phyloP scores from a whole-genome alignment of 2,329 filamentous ascomycete genomes.

The Colletotrichum filicis region DNA sequence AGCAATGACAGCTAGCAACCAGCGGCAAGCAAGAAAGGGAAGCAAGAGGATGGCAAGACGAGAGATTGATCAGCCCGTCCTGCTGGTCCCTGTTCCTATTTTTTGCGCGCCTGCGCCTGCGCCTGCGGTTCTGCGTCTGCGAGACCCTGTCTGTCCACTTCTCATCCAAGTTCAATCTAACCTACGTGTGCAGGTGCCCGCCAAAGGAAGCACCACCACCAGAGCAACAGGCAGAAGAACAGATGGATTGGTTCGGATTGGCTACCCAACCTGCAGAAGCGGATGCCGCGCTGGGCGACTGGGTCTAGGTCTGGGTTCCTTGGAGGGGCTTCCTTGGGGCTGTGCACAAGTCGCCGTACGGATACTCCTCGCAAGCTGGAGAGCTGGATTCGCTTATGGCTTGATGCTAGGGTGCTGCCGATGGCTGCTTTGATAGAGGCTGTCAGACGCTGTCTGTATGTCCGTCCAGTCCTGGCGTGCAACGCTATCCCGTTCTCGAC shows the following conservation, averaged over 20 bases:
- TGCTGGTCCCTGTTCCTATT: conserved; percentile 33
- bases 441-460: not conserved
- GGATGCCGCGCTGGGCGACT: conserved; percentile 28
- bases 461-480: conserved; percentile 21
- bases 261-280: conserved; percentile 29
- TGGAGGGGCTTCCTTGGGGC: conserved; percentile 32
- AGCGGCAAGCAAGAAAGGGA: conserved; percentile 17
- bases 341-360: conserved; percentile 30
- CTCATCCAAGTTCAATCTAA: conserved; percentile 28
- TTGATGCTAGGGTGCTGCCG: conserved; percentile 23
- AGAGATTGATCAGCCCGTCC: conserved; percentile 21
- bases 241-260: conserved; percentile 18
- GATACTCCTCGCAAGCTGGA: conserved; percentile 4
- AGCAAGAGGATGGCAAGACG: conserved; percentile 27
- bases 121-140: conserved; percentile 10
- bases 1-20: conserved; percentile 6
- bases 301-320: conserved; percentile 21
- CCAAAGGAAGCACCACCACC: conserved; percentile 21
- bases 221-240: conserved; percentile 31
- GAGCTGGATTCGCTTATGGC: conserved; percentile 20
- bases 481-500: conserved; percentile 33
- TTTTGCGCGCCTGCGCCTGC: conserved; percentile 23
- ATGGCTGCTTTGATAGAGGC: conserved; percentile 23
- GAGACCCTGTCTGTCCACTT: conserved; percentile 30
- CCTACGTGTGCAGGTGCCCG: conserved; percentile 18